phyloP scores from a whole-genome alignment of 495 filamentous ascomycete genomes.

The Amorphotheca resinae region DNA sequence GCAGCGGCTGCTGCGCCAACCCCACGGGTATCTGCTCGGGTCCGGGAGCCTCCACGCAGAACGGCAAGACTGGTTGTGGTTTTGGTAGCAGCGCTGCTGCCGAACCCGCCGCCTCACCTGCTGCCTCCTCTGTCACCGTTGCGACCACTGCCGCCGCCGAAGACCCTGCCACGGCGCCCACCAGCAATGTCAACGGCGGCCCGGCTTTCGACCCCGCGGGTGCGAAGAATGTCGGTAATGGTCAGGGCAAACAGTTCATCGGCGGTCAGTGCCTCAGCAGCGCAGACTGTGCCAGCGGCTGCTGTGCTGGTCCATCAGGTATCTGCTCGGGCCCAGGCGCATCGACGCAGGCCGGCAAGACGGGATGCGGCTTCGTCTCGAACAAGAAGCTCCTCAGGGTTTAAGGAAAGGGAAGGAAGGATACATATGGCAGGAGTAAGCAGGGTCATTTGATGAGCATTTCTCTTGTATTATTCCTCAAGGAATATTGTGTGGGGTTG shows the following conservation, averaged over 20 bases:
- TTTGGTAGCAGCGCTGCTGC: conserved; percentile 20
- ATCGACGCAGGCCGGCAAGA: conserved; percentile 32
- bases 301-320: conserved; percentile 23
- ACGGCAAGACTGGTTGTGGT: conserved; percentile 36
- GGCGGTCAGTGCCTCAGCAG: conserved; percentile 25
- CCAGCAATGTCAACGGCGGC: conserved; percentile 4
- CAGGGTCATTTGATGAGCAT: no score
- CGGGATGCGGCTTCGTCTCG: conserved; percentile 27
- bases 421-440: no score
- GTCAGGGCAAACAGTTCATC: conserved; percentile 24
- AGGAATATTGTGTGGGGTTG: no score
- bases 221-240: conserved; percentile 28
- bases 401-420: no score
- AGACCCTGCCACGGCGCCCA: background rate
- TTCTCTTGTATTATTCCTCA: no score
- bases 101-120: background rate
- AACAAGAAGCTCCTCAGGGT: conserved; percentile 2
- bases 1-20: conserved; percentile 23
- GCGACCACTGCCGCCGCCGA: background rate
- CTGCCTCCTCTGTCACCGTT: background rate
- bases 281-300: conserved; percentile 23
- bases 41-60: conserved; percentile 26
- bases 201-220: conserved; percentile 21
- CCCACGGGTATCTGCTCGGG: conserved; percentile 29
- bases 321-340: conserved; percentile 26